Conservation (phyloP, 495 filamentous ascomycete genomes). For the Aspergillus indologenus region DNA sequence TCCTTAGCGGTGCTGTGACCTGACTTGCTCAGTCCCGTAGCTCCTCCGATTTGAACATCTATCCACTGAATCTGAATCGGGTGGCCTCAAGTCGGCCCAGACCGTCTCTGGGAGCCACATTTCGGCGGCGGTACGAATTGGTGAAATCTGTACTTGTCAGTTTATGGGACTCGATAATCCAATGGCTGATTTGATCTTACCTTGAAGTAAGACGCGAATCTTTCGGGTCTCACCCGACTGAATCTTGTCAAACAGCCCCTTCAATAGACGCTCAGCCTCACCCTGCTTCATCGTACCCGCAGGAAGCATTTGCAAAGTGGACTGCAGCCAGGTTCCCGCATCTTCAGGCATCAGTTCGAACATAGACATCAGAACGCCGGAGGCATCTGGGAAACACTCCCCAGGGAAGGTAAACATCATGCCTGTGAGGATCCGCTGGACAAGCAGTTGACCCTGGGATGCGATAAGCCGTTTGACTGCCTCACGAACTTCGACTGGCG, state of each 20-base stretch:
- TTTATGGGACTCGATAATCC: conserved; percentile 12
- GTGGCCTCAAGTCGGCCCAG: conserved; percentile 79
- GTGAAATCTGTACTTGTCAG: conserved; percentile 67
- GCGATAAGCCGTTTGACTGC: conserved; percentile 70
- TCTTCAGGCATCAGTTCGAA: conserved; percentile 83
- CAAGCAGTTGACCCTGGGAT: conserved; percentile 70
- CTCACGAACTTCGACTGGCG: conserved; percentile 60
- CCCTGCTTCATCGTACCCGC: conserved; percentile 68
- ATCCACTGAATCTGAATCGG: conserved; percentile 78
- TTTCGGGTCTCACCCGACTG: conserved; percentile 70
- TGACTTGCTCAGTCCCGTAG: conserved; percentile 8
- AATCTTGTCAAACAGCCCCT: conserved; percentile 63
- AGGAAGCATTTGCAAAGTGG: conserved; percentile 79
- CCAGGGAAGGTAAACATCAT: conserved; percentile 99
- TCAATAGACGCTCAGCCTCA: conserved; percentile 62
- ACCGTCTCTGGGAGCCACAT: conserved; percentile 91
- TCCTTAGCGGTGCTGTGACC: neutral
- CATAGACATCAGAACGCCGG: conserved; percentile 81
- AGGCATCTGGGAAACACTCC: conserved; percentile 92
- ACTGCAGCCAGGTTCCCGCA: conserved; percentile 73
- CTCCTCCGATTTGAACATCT: conserved; percentile 15
- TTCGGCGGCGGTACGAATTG: conserved; percentile 84
- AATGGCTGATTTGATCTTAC: conserved; percentile 20
- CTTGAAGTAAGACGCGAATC: conserved; percentile 81
- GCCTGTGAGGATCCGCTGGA: conserved; percentile 83